Percentiles rank a stretch among this genome's conserved stretches.
These are phyloP conservation scores for Collybiopsis luxurians DNA, from an alignment of 768 basidiomycete genomes.

Conservation along the genomic window DNA sequence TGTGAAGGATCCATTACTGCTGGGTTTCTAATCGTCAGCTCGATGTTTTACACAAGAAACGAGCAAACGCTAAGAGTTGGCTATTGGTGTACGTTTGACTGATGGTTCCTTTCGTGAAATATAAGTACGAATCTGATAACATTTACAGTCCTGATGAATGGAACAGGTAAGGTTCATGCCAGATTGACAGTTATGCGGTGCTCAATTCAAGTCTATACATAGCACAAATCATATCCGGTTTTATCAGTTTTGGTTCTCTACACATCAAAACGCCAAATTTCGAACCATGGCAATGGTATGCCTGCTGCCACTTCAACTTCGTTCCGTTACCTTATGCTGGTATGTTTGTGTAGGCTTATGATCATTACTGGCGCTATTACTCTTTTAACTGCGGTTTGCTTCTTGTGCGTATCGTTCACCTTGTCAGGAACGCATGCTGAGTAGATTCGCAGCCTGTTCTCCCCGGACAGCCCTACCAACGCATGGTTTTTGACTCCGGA, in stretches of 20 bases:
- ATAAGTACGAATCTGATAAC: neutral
- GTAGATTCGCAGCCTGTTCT: conserved; percentile 47
- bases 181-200: neutral
- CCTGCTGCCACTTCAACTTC: neutral
- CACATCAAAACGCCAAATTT: conserved; percentile 43
- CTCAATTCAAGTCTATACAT: neutral
- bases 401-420: conserved; percentile 49
- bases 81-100: conserved; percentile 63
- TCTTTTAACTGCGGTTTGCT: conserved; percentile 44
- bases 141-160: conserved; percentile 69
- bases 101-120: conserved; percentile 51
- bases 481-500: conserved; percentile 70
- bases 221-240: conserved; percentile 70
- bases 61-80: conserved; percentile 71
- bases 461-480: conserved; percentile 72
- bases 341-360: conserved; percentile 49
- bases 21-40: conserved; percentile 73
- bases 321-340: neutral
- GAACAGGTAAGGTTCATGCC: conserved; percentile 44
- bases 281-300: conserved; percentile 56
- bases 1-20: conserved; percentile 74
- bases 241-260: conserved; percentile 56
- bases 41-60: conserved; percentile 75
- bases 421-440: neutral
- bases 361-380: conserved; percentile 65